A percentile compares a stretch with the other conserved stretches of the same genome.
These are phyloP conservation scores for Blattamonas nauphoetae DNA, from an alignment of 78 protist genomes.

Conservation along the genomic window DNA sequence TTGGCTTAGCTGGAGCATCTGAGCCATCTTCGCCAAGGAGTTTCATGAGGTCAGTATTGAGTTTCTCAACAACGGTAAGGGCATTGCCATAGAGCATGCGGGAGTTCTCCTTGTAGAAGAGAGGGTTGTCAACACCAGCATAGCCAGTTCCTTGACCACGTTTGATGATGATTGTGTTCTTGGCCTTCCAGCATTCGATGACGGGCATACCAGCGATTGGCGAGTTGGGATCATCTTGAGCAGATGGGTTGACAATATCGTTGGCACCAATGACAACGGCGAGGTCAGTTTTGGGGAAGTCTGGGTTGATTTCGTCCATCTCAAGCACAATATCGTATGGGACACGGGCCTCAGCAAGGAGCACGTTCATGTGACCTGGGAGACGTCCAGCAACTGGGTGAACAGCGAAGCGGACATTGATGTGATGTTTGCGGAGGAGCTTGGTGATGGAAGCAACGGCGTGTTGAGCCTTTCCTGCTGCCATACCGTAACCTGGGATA, in stretches of 20 bases:
- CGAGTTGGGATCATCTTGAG: conserved; percentile 82
- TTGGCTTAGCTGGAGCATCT: background rate
- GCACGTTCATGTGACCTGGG: conserved; percentile 92
- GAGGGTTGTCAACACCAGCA: conserved; percentile 86
- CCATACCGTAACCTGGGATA: conserved; percentile 96
- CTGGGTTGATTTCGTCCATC: conserved; percentile 93
- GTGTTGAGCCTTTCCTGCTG: conserved; percentile 81
- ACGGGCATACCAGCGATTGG: conserved; percentile 95
- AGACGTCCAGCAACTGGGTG: conserved; percentile 93
- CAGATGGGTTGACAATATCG: conserved; percentile 93
- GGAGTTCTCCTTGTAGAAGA: conserved; percentile 81
- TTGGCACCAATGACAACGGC: conserved; percentile 85
- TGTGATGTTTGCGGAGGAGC: conserved; percentile 41
- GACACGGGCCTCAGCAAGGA: conserved; percentile 88
- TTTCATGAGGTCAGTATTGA: background rate
- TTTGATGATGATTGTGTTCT: conserved; percentile 73
- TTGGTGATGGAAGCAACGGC: conserved; percentile 65
- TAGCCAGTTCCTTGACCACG: conserved; percentile 88
- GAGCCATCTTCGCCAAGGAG: background rate
- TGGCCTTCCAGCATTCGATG: conserved; percentile 47
- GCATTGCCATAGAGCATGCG: conserved; percentile 91
- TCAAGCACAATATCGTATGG: conserved; percentile 92
- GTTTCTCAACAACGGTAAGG: conserved; percentile 22
- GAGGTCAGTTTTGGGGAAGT: conserved; percentile 58
- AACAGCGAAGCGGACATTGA: conserved; percentile 66